phyloP scores from a whole-genome alignment of 2,329 filamentous ascomycete genomes.

The Curvularia hawaiiensis region DNA sequence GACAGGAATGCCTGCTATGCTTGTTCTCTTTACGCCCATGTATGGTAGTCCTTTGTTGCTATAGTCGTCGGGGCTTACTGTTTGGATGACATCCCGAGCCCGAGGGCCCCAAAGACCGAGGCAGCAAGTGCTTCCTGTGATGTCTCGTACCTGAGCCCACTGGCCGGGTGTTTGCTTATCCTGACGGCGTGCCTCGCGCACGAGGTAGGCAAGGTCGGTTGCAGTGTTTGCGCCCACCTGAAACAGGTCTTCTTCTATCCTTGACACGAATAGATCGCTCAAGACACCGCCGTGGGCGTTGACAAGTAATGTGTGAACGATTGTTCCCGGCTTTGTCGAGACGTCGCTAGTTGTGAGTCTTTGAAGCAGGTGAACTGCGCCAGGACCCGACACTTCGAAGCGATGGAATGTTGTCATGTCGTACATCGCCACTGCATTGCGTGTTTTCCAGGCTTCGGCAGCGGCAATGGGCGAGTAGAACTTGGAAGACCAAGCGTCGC shows the following conservation, averaged over 20 bases:
- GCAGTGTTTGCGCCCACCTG: constrained; percentile 64
- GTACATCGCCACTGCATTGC: constrained; percentile 66
- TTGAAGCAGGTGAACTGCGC: constrained; percentile 61
- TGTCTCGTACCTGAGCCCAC: constrained; percentile 61
- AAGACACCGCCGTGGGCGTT: constrained; percentile 59
- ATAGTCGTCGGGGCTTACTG: constrained; percentile 55
- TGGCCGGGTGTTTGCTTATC: constrained; percentile 47
- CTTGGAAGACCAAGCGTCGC: constrained; percentile 63
- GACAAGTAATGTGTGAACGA: constrained; percentile 64
- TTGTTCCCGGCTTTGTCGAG: constrained; percentile 53
- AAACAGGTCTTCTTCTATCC: constrained; percentile 57
- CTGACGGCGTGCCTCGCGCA: constrained; percentile 59
- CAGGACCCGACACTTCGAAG: constrained; percentile 63
- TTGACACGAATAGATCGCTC: constrained; percentile 63
- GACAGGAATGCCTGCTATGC: constrained; percentile 62
- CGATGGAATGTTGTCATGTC: constrained; percentile 66
- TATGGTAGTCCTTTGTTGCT: constrained; percentile 55
- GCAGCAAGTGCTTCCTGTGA: constrained; percentile 65
- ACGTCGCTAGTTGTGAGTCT: constrained; percentile 59
- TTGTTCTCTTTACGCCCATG: constrained; percentile 56
- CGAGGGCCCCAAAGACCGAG: constrained; percentile 68
- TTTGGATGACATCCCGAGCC: constrained; percentile 57
- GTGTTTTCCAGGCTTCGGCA: constrained; percentile 68
- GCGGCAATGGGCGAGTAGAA: constrained; percentile 65
- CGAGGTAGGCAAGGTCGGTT: constrained; percentile 60